Conservation (phyloP, 306 rosid species). For the Castanea crenata region DNA sequence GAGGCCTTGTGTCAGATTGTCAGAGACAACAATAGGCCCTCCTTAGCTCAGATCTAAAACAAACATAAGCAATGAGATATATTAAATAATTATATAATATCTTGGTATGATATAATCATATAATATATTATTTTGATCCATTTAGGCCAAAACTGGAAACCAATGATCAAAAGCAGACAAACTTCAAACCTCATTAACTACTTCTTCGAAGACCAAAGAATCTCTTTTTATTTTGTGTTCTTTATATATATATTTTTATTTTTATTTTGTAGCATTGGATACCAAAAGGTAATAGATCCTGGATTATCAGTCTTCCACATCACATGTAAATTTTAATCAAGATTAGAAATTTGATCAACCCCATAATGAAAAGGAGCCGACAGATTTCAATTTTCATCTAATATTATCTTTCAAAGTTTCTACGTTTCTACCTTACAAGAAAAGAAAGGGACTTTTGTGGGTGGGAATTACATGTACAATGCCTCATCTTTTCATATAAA, state of each 20-base stretch:
- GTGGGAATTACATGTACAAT: slow-evolving; percentile 15
- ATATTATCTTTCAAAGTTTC: background rate
- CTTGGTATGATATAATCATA: background rate
- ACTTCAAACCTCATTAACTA: slow-evolving; percentile 22
- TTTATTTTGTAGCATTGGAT: slow-evolving; percentile 8
- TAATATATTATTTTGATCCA: slow-evolving; percentile 4
- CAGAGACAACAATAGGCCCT: slow-evolving; percentile 20
- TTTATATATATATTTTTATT: background rate
- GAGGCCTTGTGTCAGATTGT: slow-evolving; percentile 13
- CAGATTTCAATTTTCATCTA: background rate
- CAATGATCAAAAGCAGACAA: slow-evolving; percentile 31
- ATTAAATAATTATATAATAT: slow-evolving; percentile 10
- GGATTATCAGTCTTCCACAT: background rate
- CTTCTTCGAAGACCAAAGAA: slow-evolving; percentile 40
- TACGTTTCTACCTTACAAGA: slow-evolving; percentile 29
- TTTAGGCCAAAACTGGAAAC: slow-evolving; percentile 39
- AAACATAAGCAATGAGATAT: background rate
- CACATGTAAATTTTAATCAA: slow-evolving; percentile 8
- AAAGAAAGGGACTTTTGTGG: slow-evolving; percentile 54
- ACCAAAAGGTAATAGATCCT: slow-evolving; percentile 15
- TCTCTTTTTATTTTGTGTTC: background rate
- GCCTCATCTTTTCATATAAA: slow-evolving; percentile 14
- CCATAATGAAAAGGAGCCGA: slow-evolving; percentile 14
- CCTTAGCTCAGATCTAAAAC: slow-evolving; percentile 20
- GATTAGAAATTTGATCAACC: background rate